Evolutionary conservation across 2,329 filamentous ascomycete species (phyloP), one percentile per base, ranked within the genome.

Genomic region (Pezicula carpinea): DNA sequence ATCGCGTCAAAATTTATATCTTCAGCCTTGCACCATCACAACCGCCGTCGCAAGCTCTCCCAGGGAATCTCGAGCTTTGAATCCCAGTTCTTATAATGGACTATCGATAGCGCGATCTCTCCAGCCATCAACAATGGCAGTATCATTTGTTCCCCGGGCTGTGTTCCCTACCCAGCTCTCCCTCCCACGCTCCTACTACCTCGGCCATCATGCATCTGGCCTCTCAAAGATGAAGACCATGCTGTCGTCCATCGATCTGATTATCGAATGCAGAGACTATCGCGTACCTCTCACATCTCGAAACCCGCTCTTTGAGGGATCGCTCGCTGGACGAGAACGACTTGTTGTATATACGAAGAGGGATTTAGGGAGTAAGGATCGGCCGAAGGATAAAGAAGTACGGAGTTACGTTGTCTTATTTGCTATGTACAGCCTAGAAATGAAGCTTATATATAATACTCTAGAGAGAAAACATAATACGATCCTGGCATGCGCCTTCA

Each of bases 201-300:
- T 97, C 39, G 93, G 93, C 52, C 93, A 99, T 70, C 93, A 99
- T 74, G 80, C 82, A 51, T 79, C 87, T 8, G 93, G 88, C 14
- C 75, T 96, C 26, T 74, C 78, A 40, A 85, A 87, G 64, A 96
- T 97, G 85, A 87, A 88, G 64, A 80, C 80, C 33, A 77, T 87
- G 63, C 78, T 99, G 41, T 82, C 83, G 22, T 83, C 82, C 53
- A 87, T 96, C 59, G 87, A 91, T 61, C 82, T 97, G 36, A 82
- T 99, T 45, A 80, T 99, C 62, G 93, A 99, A 72, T 96, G 91
- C 66, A 87, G 93, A 62, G 93, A 99, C 72, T 90, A 90, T 64
- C 85, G 93, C 40, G 83, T 96, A 0, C 93, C 93, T 0, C 71
- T 97, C 8, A 91, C 90, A 0, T 93, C 89, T 3, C 82, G 89